These are phyloP conservation scores for Parachaetomium inaequale DNA, from an alignment of 495 filamentous ascomycete species.

Conservation along the genomic window DNA sequence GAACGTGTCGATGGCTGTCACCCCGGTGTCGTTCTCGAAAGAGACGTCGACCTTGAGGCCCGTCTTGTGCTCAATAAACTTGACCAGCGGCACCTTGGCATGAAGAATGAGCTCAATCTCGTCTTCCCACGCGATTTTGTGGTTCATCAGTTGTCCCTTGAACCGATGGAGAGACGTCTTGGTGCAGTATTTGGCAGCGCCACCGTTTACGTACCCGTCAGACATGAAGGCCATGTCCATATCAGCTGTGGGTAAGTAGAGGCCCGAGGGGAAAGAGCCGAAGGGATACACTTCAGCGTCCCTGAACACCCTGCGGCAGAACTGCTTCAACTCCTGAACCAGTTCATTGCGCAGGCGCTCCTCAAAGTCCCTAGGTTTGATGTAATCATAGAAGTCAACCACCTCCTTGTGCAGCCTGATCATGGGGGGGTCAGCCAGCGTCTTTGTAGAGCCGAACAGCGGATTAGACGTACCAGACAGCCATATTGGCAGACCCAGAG, in stretches of 20 bases:
- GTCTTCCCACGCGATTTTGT: slow-evolving; percentile 47
- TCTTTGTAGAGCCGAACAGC: neutral
- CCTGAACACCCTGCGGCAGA: slow-evolving; percentile 50
- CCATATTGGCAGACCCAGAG: slow-evolving; percentile 42
- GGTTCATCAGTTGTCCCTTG: slow-evolving; percentile 44
- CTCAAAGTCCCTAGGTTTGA: slow-evolving; percentile 74
- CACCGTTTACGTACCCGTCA: slow-evolving; percentile 46
- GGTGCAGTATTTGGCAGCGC: slow-evolving; percentile 34
- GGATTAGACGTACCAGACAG: slow-evolving; percentile 47
- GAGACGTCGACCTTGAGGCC: slow-evolving; percentile 82
- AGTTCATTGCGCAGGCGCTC: slow-evolving; percentile 67
- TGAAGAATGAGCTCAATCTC: slow-evolving; percentile 61
- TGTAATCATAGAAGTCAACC: slow-evolving; percentile 80
- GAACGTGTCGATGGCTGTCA: slow-evolving; percentile 76
- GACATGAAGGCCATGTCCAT: slow-evolving; percentile 91
- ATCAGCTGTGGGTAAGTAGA: slow-evolving; percentile 88
- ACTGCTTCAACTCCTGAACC: slow-evolving; percentile 53
- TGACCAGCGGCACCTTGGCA: slow-evolving; percentile 90
- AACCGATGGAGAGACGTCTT: slow-evolving; percentile 46
- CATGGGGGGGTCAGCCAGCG: slow-evolving; percentile 12
- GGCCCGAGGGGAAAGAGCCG: slow-evolving; percentile 84
- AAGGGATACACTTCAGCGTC: slow-evolving; percentile 66
- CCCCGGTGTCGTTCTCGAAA: slow-evolving; percentile 83
- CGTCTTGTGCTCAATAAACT: slow-evolving; percentile 72
- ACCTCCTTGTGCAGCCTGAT: slow-evolving; percentile 78